A percentile compares a stretch with the other conserved stretches of the same genome.
These are phyloP conservation scores for Gleditsia sinensis DNA, from an alignment of 306 rosid species.

Conservation along the genomic window DNA sequence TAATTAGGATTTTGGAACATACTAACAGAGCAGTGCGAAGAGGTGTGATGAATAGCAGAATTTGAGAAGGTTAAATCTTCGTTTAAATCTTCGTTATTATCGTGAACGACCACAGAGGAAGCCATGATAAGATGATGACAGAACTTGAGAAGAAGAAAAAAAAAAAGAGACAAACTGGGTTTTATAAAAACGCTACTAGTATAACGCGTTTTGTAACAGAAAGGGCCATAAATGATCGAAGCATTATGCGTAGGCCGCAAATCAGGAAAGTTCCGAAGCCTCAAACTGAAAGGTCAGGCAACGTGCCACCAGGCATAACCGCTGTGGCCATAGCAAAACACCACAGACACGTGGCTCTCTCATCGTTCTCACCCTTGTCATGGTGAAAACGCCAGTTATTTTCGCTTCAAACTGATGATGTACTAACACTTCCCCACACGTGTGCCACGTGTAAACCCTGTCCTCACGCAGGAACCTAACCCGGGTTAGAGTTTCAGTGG, in stretches of 20 bases:
- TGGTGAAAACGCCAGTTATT: conserved; percentile 29
- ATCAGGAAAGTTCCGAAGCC: conserved; percentile 46
- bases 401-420: no score
- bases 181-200: no score
- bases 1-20: background rate
- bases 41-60: no score
- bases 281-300: conserved; percentile 8
- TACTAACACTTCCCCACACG: conserved; percentile 41
- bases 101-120: no score
- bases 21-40: background rate
- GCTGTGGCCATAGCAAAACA: conserved; percentile 39
- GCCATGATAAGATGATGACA: no score
- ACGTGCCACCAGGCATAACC: conserved; percentile 42
- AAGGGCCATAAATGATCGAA: background rate
- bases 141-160: no score
- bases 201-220: no score
- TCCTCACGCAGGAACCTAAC: conserved; percentile 23
- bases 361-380: conserved; percentile 29
- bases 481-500: conserved; percentile 36
- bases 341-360: conserved; percentile 49
- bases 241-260: background rate
- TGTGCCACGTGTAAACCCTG: conserved; percentile 50
- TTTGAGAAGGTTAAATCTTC: no score
- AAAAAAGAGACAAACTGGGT: no score
- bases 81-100: no score